Base-by-base conservation (phyloP, 2,329 filamentous ascomycete genomes). In the Hymenoscyphus scutula region DNA sequence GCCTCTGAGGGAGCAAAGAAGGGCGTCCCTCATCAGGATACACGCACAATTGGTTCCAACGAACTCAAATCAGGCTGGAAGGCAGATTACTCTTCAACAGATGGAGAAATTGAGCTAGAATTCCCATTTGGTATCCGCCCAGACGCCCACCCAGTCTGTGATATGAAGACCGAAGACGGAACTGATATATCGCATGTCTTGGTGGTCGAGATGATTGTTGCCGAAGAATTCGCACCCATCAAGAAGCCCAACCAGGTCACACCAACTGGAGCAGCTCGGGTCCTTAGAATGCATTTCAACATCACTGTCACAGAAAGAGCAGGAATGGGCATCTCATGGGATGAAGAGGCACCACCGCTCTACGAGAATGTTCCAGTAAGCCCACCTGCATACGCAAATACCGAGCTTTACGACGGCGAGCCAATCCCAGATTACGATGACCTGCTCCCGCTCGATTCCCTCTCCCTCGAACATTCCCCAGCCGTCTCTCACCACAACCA, bases 271-370 rank as follows among this genome's bases (percentile, higher is more conserved):
- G 90, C 92, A 2, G 95, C 94, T 0, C 86, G 94, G 67, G 94
- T 98, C 59, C 81, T 99, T 64, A 85, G 94, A 68, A 97, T 97
- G 84, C 91, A 96, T 75, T 98, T 97, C 79, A 86, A 85, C 70
- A 82, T 95, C 59, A 81, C 87, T 62, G 83, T 98, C 61, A 97
- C 93, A 3, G 94, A 97, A 77, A 92, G 94, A 91, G 97, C 72
- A 23, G 94, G 94, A 19, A 84, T 97, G 74, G 93, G 94, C 58
- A 93, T 99, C 71, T 91, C 90, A 69, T 99, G 95, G 94, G 94
- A 98, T 70, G 94, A 97, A 77, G 94, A 99, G 79, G 88, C 91
- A 72, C 94, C 94, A 13, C 94, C 94, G 0, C 85, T 96, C 69
- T 99, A 99, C 77, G 89, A 95, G 76, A 92, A 98, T 73, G 92